These are phyloP conservation scores for Stachybotrys chlorohalonatus DNA, from an alignment of 2,329 filamentous ascomycete species.

Conservation along the genomic window DNA sequence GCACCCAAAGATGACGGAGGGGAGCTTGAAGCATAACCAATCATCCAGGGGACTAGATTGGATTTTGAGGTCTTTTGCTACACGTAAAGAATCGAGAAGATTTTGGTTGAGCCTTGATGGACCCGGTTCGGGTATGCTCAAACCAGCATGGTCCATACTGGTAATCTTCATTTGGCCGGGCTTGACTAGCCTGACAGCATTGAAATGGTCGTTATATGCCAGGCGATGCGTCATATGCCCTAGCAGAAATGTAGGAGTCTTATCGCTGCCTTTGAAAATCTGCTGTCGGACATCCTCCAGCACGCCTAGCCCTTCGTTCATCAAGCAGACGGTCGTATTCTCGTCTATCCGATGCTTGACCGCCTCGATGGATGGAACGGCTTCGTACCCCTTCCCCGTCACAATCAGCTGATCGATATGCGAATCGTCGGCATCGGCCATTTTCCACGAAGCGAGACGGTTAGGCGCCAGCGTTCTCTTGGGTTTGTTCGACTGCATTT, in stretches of 20 bases:
- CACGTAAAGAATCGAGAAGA: background rate
- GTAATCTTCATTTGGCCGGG: slow-evolving; percentile 22
- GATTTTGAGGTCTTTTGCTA: slow-evolving; percentile 10
- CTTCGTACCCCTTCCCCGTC: slow-evolving; percentile 47
- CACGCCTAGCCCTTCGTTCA: slow-evolving; percentile 77
- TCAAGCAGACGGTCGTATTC: slow-evolving; percentile 62
- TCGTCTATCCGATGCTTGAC: slow-evolving; percentile 59
- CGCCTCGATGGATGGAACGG: slow-evolving; percentile 43
- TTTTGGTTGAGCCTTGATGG: background rate
- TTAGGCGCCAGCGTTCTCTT: background rate
- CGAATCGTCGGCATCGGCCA: slow-evolving; percentile 23
- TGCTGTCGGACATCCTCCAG: slow-evolving; percentile 66
- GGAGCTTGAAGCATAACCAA: slow-evolving; percentile 66
- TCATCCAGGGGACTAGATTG: slow-evolving; percentile 16
- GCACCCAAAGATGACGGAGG: slow-evolving; percentile 65
- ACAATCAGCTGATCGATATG: slow-evolving; percentile 66
- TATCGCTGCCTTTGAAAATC: slow-evolving; percentile 57
- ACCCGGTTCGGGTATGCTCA: too few relatives aligned
- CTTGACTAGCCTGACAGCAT: slow-evolving; percentile 28
- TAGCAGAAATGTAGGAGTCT: slow-evolving; percentile 67
- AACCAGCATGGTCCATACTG: slow-evolving; percentile 3
- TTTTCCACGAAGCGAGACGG: background rate
- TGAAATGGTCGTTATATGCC: slow-evolving; percentile 26
- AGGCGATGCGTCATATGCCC: slow-evolving; percentile 49
- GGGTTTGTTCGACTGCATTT: slow-evolving; percentile 2